Percentiles rank a stretch among this genome's conserved stretches.
phyloP scores from a whole-genome alignment of 2,329 filamentous ascomycete genomes.

The Thielaviopsis ethacetica region DNA sequence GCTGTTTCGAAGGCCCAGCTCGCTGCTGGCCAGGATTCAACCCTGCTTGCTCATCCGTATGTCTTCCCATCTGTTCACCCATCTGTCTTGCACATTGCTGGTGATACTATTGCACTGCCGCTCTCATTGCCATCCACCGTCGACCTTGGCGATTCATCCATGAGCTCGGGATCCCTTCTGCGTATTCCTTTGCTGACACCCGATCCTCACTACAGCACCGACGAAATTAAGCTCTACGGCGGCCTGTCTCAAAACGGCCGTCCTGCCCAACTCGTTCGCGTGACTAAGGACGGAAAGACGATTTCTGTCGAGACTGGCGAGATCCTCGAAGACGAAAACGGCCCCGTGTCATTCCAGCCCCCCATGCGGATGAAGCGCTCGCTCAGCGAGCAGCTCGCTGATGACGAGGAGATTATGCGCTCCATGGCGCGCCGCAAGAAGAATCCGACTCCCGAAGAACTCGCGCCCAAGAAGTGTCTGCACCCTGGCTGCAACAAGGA shows the following conservation, averaged over 20 bases:
- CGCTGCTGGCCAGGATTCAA: slow-evolving; percentile 42
- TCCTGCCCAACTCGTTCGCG: slow-evolving; percentile 67
- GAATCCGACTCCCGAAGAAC: slow-evolving; percentile 71
- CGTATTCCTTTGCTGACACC: slow-evolving; percentile 16
- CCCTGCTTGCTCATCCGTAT: slow-evolving; percentile 32
- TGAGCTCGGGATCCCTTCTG: slow-evolving; percentile 8
- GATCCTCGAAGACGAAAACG: slow-evolving; percentile 34
- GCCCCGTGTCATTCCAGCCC: slow-evolving; percentile 23
- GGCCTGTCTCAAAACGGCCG: slow-evolving; percentile 69
- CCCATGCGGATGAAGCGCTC: slow-evolving; percentile 46
- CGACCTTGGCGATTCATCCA: neutral
- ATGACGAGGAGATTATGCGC: slow-evolving; percentile 68
- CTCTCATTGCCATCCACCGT: neutral
- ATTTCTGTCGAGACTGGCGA: slow-evolving; percentile 61
- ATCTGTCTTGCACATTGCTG: slow-evolving; percentile 16
- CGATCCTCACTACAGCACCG: slow-evolving; percentile 23
- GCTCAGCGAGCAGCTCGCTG: slow-evolving; percentile 52
- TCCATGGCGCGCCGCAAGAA: slow-evolving; percentile 96
- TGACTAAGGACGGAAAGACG: slow-evolving; percentile 63
- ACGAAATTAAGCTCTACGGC: slow-evolving; percentile 66
- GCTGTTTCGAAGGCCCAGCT: slow-evolving; percentile 42
- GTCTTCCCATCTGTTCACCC: slow-evolving; percentile 15
- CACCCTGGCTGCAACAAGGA: slow-evolving; percentile 69
- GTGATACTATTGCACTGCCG: slow-evolving; percentile 8
- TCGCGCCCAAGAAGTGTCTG: slow-evolving; percentile 62